Conservation (phyloP, 352 stramenopile species). For the Globisporangium emineosum region DNA sequence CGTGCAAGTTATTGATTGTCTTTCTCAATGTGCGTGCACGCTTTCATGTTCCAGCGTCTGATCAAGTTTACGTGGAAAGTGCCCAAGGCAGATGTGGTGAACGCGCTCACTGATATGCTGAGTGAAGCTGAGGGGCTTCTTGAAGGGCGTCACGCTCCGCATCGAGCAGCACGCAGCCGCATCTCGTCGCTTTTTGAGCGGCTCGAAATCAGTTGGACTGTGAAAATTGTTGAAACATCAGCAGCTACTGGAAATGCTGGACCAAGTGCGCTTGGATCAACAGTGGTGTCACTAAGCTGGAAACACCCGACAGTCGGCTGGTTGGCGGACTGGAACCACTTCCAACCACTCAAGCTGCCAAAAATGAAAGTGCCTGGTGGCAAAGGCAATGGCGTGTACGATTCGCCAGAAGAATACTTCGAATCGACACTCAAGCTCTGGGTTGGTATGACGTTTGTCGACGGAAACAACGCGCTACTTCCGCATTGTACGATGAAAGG, state of each 20-base stretch:
- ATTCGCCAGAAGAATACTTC: constrained; percentile 78
- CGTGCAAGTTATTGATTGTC: background rate
- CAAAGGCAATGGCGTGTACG: constrained; percentile 56
- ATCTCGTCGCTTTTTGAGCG: constrained; percentile 50
- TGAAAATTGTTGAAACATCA: constrained; percentile 28
- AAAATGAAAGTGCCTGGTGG: constrained; percentile 62
- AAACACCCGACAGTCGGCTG: constrained; percentile 66
- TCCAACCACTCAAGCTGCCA: constrained; percentile 64
- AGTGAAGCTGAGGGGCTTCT: constrained; percentile 38
- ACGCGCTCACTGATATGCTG: constrained; percentile 59
- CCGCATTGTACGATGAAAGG: constrained; percentile 59
- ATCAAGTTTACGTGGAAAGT: constrained; percentile 77
- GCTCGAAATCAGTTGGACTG: constrained; percentile 71
- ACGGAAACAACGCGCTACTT: constrained; percentile 79
- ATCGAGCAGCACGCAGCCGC: constrained; percentile 44
- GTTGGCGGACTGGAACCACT: constrained; percentile 64
- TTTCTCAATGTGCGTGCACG: background rate
- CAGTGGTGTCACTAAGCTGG: constrained; percentile 34
- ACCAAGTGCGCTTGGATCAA: background rate
- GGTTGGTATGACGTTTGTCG: constrained; percentile 87
- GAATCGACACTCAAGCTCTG: constrained; percentile 67
- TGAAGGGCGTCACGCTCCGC: constrained; percentile 37
- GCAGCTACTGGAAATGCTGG: background rate
- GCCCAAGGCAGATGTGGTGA: constrained; percentile 47
- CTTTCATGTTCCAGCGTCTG: constrained; percentile 23